Evolutionary conservation across 805 yeast species (phyloP), one percentile per base, ranked within the genome.

Genomic region (Saturnispora gosingensis): DNA sequence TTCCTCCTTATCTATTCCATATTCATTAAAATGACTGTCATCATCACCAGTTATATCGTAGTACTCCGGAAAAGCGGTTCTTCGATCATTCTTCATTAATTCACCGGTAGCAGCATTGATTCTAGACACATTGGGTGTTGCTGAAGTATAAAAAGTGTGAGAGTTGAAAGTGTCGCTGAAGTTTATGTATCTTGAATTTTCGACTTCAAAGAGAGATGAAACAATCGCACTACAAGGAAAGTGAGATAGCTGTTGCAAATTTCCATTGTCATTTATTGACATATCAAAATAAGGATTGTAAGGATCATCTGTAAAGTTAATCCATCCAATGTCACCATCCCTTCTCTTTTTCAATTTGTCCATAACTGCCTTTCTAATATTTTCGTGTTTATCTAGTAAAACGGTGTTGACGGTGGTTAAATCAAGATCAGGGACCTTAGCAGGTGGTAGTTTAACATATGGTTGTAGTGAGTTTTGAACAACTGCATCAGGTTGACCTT

Each of bases 401-500:
- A 88, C 81, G 45, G 81, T 76, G 50, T 85, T 86, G 10, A 89
- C 90, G 5, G 96, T 87, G 24, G 85, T 83, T 54, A 91, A 72
- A 45, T 88, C 95, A 76, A 90, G 76, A 67, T 91, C 97, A 15
- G 98, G 97, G 56, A 91, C 86, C 67, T 88, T 87, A 1, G 96
- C 85, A 38, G 93, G 84, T 3, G 97, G 96, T 39, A 88, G 67
- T 60, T 85, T 83, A 58, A 88, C 95, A 69, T 89, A 86, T 24
- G 95, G 89, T 62, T 87, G 91, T 38, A 75, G 74, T 5, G 73
- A 63, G 54, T 72, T 67, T n/a, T 68, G 66, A n/a, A 59, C 38
- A 34, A 46, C 28, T 24, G 47, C 18, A 15, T 56, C 16, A 56
- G 57, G 22, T 22, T 58, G 46, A 20, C 16, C 7, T 30, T 53